A percentile compares a stretch with the other conserved stretches of the same genome.
These are phyloP conservation scores for Solanum appendiculatum DNA, from an alignment of 257 asterid species.

Conservation along the genomic window DNA sequence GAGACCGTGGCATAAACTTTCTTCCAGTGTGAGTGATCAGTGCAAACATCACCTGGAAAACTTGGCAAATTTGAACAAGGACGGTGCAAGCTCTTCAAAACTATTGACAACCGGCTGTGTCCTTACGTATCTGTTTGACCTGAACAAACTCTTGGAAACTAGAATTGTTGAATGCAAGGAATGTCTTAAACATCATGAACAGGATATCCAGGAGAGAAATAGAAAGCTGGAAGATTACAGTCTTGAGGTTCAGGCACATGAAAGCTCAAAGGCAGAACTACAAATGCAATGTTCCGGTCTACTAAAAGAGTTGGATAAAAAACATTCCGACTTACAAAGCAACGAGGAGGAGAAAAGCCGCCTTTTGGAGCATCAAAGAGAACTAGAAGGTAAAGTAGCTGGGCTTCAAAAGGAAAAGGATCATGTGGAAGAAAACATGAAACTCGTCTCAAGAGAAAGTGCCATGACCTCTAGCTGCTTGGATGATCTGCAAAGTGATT, in stretches of 20 bases:
- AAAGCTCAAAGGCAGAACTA: constrained; percentile 23
- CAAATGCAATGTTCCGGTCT: constrained; percentile 26
- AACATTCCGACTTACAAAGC: constrained; percentile 20
- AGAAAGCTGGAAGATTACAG: constrained; percentile 25
- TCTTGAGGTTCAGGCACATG: constrained; percentile 29
- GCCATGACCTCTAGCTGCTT: constrained; percentile 14
- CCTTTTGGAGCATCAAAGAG: constrained; percentile 16
- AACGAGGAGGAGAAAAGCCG: constrained; percentile 18
- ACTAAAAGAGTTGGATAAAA: constrained; percentile 31
- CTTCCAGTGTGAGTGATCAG: constrained; percentile 14
- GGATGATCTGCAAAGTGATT: constrained; percentile 26
- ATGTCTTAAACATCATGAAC: constrained; percentile 16
- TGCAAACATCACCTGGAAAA: constrained; percentile 11
- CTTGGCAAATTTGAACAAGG: constrained; percentile 14
- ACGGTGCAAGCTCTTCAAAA: constrained; percentile 1
- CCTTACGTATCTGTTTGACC: constrained; percentile 29
- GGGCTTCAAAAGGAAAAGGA: constrained; percentile 27
- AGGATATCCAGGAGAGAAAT: constrained; percentile 29
- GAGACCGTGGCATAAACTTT: constrained; percentile 27
- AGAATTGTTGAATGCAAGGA: constrained; percentile 32
- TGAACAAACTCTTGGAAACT: constrained; percentile 52
- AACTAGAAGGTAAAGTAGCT: constrained; percentile 27
- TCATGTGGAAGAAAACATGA: constrained; percentile 27
- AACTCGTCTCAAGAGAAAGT: constrained; percentile 17
- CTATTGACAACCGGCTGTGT: constrained; percentile 9